Conservation (phyloP, 176 grass and related monocot species). For the Tillandsia leiboldiana region DNA sequence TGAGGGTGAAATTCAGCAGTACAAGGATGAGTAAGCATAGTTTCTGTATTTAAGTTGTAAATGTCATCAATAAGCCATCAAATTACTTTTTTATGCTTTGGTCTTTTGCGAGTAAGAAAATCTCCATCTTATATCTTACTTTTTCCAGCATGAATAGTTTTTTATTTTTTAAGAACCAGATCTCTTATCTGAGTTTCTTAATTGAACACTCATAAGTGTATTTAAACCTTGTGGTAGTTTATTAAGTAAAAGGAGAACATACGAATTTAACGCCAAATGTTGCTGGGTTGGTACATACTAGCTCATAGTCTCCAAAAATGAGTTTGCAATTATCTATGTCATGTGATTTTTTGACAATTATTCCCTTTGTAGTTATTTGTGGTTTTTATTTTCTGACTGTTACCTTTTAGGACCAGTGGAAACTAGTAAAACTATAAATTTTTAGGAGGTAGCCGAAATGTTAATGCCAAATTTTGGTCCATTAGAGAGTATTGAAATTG, state of each 20-base stretch:
- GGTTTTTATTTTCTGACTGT: no score
- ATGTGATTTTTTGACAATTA: no score
- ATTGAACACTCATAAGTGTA: neutral
- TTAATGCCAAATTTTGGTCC: no score
- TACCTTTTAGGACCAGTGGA: no score
- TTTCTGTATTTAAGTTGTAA: neutral
- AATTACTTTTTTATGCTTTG: conserved; percentile 1
- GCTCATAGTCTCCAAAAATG: no score
- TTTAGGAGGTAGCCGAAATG: no score
- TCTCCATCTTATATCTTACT: neutral
- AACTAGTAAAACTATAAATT: no score
- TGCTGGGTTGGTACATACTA: no score
- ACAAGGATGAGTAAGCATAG: conserved; percentile 74
- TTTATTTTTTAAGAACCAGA: neutral
- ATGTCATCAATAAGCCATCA: neutral
- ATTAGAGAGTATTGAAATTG: no score
- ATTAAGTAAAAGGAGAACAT: neutral
- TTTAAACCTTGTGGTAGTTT: neutral
- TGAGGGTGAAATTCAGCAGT: conserved; percentile 75
- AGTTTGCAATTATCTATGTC: no score
- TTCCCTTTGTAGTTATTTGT: no score
- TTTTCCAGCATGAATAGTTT: neutral
- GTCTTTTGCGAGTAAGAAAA: neutral
- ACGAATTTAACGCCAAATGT: neutral
- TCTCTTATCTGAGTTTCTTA: neutral